phyloP scores from a whole-genome alignment of 1,284 basidiomycete genomes.

The Rhodofomes roseus region DNA sequence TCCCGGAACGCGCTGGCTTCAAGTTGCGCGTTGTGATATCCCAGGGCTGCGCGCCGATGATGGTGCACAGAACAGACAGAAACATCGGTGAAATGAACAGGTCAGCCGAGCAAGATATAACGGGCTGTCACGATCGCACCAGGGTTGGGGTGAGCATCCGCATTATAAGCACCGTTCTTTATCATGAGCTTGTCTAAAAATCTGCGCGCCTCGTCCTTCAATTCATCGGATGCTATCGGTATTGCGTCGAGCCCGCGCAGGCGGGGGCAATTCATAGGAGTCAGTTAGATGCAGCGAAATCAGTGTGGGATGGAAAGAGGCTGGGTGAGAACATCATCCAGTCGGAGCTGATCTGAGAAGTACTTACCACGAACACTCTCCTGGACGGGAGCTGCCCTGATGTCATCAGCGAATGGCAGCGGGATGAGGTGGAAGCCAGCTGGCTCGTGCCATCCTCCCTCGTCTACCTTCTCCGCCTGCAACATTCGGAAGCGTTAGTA shows the following conservation, averaged over 20 bases:
- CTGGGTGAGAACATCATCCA: not conserved
- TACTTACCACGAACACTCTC: constrained; percentile 51
- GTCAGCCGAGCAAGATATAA: not conserved
- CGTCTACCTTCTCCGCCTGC: constrained; percentile 71
- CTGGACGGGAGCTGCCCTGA: constrained; percentile 71
- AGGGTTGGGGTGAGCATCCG: constrained; percentile 92
- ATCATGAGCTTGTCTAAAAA: constrained; percentile 81
- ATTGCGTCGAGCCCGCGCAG: constrained; percentile 1
- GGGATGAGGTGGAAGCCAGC: constrained; percentile 92
- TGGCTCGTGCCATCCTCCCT: constrained; percentile 77
- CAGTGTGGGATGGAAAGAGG: not conserved
- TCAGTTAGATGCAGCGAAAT: not conserved
- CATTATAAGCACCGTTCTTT: constrained; percentile 78
- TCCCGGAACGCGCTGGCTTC: constrained; percentile 91
- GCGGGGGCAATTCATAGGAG: not conserved
- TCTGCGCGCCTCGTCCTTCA: constrained; percentile 64
- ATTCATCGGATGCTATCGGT: constrained; percentile 58
- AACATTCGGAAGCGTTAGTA: constrained; percentile 1
- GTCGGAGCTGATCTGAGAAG: not conserved
- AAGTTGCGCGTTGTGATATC: constrained; percentile 86
- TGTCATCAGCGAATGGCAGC: constrained; percentile 92
- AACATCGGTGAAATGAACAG: not conserved
- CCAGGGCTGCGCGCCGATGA: constrained; percentile 47
- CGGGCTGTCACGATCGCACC: constrained; percentile 42
- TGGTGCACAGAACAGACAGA: constrained; percentile 1